Conservation (phyloP, 2,329 filamentous ascomycete genomes). For the Cladosporium colombiae region DNA sequence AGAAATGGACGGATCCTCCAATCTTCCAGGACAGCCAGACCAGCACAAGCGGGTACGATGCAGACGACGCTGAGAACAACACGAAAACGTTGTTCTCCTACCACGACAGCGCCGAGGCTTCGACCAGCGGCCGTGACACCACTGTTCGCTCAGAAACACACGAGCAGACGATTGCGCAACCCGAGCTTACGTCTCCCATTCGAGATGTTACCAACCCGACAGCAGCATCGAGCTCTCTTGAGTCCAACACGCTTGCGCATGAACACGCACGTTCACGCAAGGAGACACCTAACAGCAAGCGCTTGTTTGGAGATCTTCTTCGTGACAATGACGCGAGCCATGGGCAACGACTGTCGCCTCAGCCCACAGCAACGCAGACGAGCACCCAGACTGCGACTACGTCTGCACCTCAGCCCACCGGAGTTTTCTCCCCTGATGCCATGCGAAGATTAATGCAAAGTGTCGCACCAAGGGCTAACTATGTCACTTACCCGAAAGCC, state of each 20-base stretch:
- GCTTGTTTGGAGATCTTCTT: not conserved
- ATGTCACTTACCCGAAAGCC: not conserved
- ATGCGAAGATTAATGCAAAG: not conserved
- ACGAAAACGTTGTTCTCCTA: not conserved
- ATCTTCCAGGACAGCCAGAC: slow-evolving; percentile 4
- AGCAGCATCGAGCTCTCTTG: not conserved
- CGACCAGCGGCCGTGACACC: not conserved
- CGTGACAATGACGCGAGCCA: not conserved
- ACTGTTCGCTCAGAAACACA: not conserved
- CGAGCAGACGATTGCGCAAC: not conserved
- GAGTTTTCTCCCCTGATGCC: not conserved
- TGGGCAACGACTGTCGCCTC: not conserved
- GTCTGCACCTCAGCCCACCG: not conserved
- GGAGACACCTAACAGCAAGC: not conserved
- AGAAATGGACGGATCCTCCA: slow-evolving; percentile 16
- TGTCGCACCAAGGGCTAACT: not conserved
- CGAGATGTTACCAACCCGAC: not conserved
- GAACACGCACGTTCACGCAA: not conserved
- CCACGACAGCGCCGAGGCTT: not conserved
- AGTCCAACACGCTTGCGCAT: not conserved
- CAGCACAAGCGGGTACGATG: not conserved
- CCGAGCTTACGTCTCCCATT: not conserved
- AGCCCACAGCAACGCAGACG: not conserved
- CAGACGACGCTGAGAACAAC: not conserved
- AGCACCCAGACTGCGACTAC: not conserved